Percentiles rank a stretch among this genome's conserved stretches.
Evolutionary conservation across 2,329 filamentous ascomycete species (phyloP).

Genomic region (Fusarium staphyleae): DNA sequence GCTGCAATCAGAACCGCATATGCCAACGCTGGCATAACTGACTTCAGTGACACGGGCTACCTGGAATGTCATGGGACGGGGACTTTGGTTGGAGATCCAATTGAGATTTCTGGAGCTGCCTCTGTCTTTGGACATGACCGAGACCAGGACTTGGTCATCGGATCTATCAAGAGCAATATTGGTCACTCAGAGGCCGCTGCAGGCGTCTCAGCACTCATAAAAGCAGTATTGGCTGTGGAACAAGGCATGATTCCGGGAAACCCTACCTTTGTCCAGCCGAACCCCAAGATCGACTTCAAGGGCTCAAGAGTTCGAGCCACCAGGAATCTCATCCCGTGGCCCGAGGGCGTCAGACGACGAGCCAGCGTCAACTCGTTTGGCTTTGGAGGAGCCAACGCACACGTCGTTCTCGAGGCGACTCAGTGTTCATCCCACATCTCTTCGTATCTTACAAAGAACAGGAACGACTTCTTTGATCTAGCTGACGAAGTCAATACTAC

Average conservation of each 20-base stretch:
- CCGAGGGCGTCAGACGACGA: constrained; percentile 38
- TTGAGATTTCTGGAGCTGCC: constrained; percentile 43
- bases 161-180: constrained; percentile 44
- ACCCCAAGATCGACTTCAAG: constrained; percentile 50
- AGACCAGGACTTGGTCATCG: constrained; percentile 35
- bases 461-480: constrained; percentile 30
- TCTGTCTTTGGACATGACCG: constrained; percentile 35
- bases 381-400: constrained; percentile 53
- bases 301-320: neutral
- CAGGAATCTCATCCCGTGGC: constrained; percentile 34
- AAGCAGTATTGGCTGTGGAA: constrained; percentile 41
- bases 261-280: constrained; percentile 49
- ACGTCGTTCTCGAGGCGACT: constrained; percentile 46
- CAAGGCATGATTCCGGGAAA: constrained; percentile 39
- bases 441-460: constrained; percentile 4
- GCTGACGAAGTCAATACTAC: too few species aligned
- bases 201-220: constrained; percentile 43
- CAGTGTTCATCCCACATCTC: neutral
- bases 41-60: constrained; percentile 39
- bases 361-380: constrained; percentile 52
- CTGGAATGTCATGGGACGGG: constrained; percentile 52
- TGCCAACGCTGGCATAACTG: constrained; percentile 34
- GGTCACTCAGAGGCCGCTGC: constrained; percentile 44
- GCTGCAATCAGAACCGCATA: constrained; percentile 44
- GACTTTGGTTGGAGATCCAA: constrained; percentile 49